A percentile compares a stretch with the other conserved stretches of the same genome.
Evolutionary conservation across 192 early-diverging fungal species (phyloP).

Genomic region (Chytriomyces confervae): DNA sequence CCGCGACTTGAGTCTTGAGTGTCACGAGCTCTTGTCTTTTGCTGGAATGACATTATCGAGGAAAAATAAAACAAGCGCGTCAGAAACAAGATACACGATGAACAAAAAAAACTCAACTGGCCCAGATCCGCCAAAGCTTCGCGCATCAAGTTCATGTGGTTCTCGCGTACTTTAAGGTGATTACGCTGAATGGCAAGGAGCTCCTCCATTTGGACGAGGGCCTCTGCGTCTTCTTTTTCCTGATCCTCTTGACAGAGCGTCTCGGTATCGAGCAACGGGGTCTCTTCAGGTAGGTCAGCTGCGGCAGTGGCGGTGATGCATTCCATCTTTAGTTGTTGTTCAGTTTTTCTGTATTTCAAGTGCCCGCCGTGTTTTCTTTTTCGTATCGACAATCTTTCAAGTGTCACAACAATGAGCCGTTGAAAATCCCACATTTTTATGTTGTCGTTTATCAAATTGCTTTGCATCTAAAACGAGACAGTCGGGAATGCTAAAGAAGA

Average conservation of each 20-base stretch:
- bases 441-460: no score
- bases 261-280: no score
- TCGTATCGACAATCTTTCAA: no score
- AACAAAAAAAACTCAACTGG: conserved; percentile 14
- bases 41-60: not conserved
- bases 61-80: not conserved
- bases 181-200: conserved; percentile 19
- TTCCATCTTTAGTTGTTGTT: no score
- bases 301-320: no score
- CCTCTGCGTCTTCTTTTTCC: not conserved
- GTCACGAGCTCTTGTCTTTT: conserved; percentile 21
- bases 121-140: conserved; percentile 24
- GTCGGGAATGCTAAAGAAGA: no score
- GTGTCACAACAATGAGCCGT: no score
- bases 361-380: no score
- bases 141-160: conserved; percentile 31
- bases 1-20: conserved; percentile 7
- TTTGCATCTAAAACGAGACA: no score
- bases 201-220: not conserved
- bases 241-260: not conserved
- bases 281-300: no score
- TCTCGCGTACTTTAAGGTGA: conserved; percentile 26
- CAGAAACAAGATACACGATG: not conserved
- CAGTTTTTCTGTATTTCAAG: no score
- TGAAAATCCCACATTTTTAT: no score